Evolutionary conservation across 2,329 filamentous ascomycete species (phyloP).

Genomic region (Pseudogymnoascus sp.): DNA sequence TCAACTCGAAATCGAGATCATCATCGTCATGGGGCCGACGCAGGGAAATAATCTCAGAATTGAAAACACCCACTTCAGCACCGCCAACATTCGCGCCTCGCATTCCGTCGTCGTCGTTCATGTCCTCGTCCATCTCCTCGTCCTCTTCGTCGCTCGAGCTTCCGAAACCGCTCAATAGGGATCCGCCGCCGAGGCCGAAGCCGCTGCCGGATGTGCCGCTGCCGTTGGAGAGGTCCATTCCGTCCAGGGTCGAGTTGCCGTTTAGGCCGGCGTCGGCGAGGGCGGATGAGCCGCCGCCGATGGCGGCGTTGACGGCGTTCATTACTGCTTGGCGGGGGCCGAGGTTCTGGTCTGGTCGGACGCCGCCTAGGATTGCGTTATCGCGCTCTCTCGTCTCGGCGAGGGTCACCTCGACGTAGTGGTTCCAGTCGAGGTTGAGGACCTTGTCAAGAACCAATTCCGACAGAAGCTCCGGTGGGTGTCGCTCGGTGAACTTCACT

Average conservation of each 20-base stretch:
- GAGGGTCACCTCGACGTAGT: slow-evolving; percentile 87
- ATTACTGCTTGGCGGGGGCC: slow-evolving; percentile 62
- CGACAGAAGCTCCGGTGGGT: slow-evolving; percentile 80
- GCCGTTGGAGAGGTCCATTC: slow-evolving; percentile 61
- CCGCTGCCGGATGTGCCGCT: slow-evolving; percentile 60
- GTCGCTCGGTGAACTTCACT: slow-evolving; percentile 93
- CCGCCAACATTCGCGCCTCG: slow-evolving; percentile 40
- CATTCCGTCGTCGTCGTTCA: slow-evolving; percentile 54
- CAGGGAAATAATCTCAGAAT: slow-evolving; percentile 27
- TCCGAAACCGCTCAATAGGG: slow-evolving; percentile 81
- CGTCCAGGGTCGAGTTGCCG: slow-evolving; percentile 41
- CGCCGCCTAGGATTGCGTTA: slow-evolving; percentile 95
- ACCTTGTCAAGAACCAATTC: slow-evolving; percentile 80
- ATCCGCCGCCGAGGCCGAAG: slow-evolving; percentile 66
- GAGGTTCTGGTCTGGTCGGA: slow-evolving; percentile 83
- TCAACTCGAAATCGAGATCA: slow-evolving; percentile 31
- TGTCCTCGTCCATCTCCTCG: slow-evolving; percentile 78
- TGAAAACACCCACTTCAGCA: slow-evolving; percentile 49
- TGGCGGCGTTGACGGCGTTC: slow-evolving; percentile 49
- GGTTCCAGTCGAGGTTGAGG: slow-evolving; percentile 83
- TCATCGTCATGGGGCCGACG: slow-evolving; percentile 23
- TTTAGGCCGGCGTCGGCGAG: slow-evolving; percentile 77
- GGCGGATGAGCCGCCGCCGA: slow-evolving; percentile 58
- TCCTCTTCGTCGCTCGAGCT: slow-evolving; percentile 95
- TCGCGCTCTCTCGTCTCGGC: slow-evolving; percentile 92